Conservation (phyloP, 345 rosid genomes). For the Microcos paniculata region DNA sequence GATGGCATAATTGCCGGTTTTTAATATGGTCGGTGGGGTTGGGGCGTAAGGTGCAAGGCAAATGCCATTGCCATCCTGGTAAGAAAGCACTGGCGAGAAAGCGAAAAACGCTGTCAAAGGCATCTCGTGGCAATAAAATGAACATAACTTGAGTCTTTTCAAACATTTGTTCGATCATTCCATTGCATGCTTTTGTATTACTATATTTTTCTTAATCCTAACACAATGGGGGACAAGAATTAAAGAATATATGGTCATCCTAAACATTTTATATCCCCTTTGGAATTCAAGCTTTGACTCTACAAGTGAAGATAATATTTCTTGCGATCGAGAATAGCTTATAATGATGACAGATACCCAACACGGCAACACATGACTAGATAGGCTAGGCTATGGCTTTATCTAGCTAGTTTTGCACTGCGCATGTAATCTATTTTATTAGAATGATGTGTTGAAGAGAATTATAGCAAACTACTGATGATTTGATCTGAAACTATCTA, state of each 20-base stretch:
- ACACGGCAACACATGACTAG: too few species aligned
- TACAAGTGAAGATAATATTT: not conserved
- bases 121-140: too few species aligned
- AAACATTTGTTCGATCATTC: not conserved
- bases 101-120: too few species aligned
- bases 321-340: not conserved
- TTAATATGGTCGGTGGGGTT: not conserved
- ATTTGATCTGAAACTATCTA: constrained; percentile 14
- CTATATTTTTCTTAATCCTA: not conserved
- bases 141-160: not conserved
- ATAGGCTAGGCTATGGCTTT: not conserved
- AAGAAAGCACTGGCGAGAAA: not conserved
- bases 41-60: not conserved
- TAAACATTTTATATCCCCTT: not conserved
- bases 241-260: too few species aligned
- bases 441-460: not conserved
- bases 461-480: not conserved
- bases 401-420: not conserved
- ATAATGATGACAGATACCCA: too few species aligned
- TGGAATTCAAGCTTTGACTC: not conserved
- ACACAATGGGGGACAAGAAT: not conserved
- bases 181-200: not conserved
- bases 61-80: not conserved
- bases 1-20: not conserved
- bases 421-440: not conserved